These are phyloP conservation scores for Phallus indusiatus DNA, from an alignment of 768 basidiomycete species.

Conservation along the genomic window DNA sequence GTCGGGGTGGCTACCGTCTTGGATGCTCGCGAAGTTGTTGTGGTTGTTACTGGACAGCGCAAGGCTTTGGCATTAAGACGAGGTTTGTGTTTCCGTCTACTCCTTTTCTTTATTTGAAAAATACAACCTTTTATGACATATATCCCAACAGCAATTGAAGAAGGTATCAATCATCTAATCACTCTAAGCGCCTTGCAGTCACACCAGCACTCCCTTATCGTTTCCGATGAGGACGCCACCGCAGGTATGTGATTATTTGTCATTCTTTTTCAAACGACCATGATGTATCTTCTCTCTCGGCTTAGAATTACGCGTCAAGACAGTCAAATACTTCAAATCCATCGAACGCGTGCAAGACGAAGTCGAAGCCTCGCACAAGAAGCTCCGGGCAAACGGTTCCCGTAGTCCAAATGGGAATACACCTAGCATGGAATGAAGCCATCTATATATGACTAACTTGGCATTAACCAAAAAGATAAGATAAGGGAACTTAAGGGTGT, in stretches of 20 bases:
- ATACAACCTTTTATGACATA: neutral
- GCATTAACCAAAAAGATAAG: no score
- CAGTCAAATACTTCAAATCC: conserved; percentile 86
- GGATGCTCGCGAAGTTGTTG: conserved; percentile 75
- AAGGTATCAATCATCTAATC: conserved; percentile 82
- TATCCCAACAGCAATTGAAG: conserved; percentile 39
- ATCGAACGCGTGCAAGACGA: conserved; percentile 83
- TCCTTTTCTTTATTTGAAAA: neutral
- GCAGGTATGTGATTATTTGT: conserved; percentile 39
- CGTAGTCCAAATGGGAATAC: neutral
- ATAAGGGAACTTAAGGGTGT: no score
- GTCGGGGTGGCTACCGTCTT: conserved; percentile 85
- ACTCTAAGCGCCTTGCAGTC: conserved; percentile 78
- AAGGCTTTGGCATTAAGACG: conserved; percentile 81
- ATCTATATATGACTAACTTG: no score
- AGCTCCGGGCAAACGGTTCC: conserved; percentile 33
- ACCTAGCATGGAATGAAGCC: neutral
- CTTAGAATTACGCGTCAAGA: conserved; percentile 77
- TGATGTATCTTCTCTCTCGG: neutral
- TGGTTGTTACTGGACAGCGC: conserved; percentile 76
- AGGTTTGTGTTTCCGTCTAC: conserved; percentile 37
- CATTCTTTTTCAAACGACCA: neutral
- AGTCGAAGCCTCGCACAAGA: conserved; percentile 54
- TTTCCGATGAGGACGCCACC: conserved; percentile 84
- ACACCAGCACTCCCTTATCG: conserved; percentile 85